A percentile compares a stretch with the other conserved stretches of the same genome.
These are phyloP conservation scores for Fusarium austroafricanum DNA, from an alignment of 2,329 filamentous ascomycete genomes.

Conservation along the genomic window DNA sequence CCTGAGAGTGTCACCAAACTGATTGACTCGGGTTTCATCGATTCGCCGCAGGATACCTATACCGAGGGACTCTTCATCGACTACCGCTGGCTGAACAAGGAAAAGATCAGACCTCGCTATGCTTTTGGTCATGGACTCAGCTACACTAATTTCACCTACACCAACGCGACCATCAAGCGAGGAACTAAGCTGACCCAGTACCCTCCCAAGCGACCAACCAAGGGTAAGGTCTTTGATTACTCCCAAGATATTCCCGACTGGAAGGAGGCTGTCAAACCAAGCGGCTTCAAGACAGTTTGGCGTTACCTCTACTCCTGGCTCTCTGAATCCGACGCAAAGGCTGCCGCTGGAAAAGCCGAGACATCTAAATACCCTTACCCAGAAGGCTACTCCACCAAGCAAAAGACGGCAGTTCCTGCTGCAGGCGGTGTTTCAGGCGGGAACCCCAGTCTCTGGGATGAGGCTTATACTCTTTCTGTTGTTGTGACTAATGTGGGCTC, in stretches of 20 bases:
- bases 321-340: conserved; percentile 52
- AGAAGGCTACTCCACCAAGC: conserved; percentile 68
- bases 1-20: conserved; percentile 65
- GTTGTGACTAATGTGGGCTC: conserved; percentile 66
- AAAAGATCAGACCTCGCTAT: conserved; percentile 78
- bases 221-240: conserved; percentile 59
- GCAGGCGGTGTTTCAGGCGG: conserved; percentile 78
- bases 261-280: conserved; percentile 68
- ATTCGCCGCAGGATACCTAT: conserved; percentile 85
- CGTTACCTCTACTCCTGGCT: conserved; percentile 80
- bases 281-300: conserved; percentile 67
- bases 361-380: conserved; percentile 70
- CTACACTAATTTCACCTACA: conserved; percentile 78
- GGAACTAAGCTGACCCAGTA: conserved; percentile 57
- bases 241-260: conserved; percentile 64
- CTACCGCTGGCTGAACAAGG: conserved; percentile 88
- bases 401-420: conserved; percentile 55
- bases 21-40: conserved; percentile 62
- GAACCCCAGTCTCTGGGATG: conserved; percentile 73
- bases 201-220: conserved; percentile 51
- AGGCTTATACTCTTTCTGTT: conserved; percentile 57
- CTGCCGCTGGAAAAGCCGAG: conserved; percentile 52
- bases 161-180: conserved; percentile 60
- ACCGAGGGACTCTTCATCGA: conserved; percentile 87
- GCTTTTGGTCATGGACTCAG: conserved; percentile 89